Evolutionary conservation across 441 rosid genomes (phyloP), one percentile per base, ranked within the genome.

Genomic region (Erodium texanum): DNA sequence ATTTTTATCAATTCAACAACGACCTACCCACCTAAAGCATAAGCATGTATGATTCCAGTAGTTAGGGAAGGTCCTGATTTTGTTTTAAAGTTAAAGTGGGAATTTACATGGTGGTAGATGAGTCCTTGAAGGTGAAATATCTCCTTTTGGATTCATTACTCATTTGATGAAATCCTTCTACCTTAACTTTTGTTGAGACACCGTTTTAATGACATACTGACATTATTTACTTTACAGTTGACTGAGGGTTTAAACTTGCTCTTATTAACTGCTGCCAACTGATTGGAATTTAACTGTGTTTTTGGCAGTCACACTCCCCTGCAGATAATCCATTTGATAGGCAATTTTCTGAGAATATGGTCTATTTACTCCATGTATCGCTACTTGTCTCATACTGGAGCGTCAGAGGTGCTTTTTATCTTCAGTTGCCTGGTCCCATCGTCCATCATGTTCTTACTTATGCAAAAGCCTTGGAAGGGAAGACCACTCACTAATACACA

Each of bases 391-490:
- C 86, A 87, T 27, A 89, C 93, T 0, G 96, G 93, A 70, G 90
- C 95, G 58, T 84, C 97, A 0, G 96, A 87, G 18, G 84, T 82
- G 62, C 92, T 91, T 73, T 93, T 93, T 74, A 84, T 86, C 73
- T 89, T 93, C 83, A 74, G 87, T 68, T 93, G 96, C 81, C 73
- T 93, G 67, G 89, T 88, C 20, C 96, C 95, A 3, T 85, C 97
- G 3, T 82, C 97, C 54, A 56, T 88, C 72, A 0, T 87, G 58
- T 89, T 91, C 76, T 80, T 93, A 71, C 72, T 82, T 48, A 23
- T 89, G 77, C 99, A 93, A 72, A 93, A 89, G 81, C 97, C 99
- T 62, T 93, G 99, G 99, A 93, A 85, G 82, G 99, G 96, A 71
- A 87, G 99, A 70, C 80, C 93, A 1, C 93, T 93, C 71, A 82